These are phyloP conservation scores for Penicillium hesseltinei DNA, from an alignment of 2,329 filamentous ascomycete species.

Conservation along the genomic window DNA sequence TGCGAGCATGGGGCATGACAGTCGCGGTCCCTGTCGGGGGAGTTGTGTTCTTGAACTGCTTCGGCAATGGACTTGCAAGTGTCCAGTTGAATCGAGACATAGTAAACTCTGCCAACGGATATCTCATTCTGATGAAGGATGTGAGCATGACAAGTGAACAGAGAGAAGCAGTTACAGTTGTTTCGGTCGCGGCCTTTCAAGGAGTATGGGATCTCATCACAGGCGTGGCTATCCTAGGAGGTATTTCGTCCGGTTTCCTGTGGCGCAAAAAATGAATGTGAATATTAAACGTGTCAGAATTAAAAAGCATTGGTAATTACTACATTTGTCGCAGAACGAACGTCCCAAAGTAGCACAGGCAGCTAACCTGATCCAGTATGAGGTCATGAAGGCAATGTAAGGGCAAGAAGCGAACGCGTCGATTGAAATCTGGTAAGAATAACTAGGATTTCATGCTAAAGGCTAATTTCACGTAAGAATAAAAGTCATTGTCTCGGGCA, in stretches of 20 bases:
- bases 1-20: constrained; percentile 44
- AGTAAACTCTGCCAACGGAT: constrained; percentile 15
- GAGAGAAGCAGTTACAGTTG: constrained; percentile 14
- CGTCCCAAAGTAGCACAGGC: neutral
- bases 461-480: neutral
- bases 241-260: constrained; percentile 21
- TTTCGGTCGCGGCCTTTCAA: constrained; percentile 24
- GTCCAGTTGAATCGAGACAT: constrained; percentile 11
- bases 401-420: neutral
- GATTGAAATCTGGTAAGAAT: neutral
- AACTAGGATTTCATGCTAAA: constrained; percentile 3
- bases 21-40: constrained; percentile 44
- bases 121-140: constrained; percentile 17
- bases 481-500: neutral
- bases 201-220: constrained; percentile 30
- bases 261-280: constrained; percentile 11
- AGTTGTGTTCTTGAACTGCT: constrained; percentile 44
- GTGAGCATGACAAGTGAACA: constrained; percentile 14
- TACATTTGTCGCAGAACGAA: neutral
- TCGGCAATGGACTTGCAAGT: constrained; percentile 30
- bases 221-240: constrained; percentile 27
- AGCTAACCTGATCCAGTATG: neutral
- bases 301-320: neutral
- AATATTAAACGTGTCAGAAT: neutral
- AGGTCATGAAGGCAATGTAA: neutral